Evolutionary conservation across 345 rosid species (phyloP).

Genomic region (Kernera saxatilis): DNA sequence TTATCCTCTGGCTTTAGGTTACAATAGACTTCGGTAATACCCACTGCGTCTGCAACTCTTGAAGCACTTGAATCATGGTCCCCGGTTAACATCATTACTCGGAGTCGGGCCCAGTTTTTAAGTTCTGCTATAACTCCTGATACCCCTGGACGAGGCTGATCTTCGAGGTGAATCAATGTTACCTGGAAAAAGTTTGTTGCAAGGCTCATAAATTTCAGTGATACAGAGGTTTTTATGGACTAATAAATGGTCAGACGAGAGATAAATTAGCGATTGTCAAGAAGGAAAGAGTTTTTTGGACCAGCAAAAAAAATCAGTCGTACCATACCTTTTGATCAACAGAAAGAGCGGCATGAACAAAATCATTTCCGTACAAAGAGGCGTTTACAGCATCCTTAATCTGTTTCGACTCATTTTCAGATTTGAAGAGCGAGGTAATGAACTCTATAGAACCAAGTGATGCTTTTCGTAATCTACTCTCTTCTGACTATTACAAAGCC

Average conservation of each 20-base stretch:
- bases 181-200: conserved; percentile 41
- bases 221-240: background rate
- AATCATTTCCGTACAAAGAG: conserved; percentile 74
- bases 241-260: conserved; percentile 1
- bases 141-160: conserved; percentile 84
- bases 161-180: conserved; percentile 93
- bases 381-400: conserved; percentile 75
- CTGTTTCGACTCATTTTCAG: conserved; percentile 67
- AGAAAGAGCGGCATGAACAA: conserved; percentile 94
- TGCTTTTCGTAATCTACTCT: conserved; percentile 52
- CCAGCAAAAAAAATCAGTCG: background rate
- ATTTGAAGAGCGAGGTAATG: conserved; percentile 67
- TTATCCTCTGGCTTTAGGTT: conserved; percentile 95
- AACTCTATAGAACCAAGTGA: conserved; percentile 95
- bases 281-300: background rate
- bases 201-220: conserved; percentile 16
- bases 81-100: conserved; percentile 89
- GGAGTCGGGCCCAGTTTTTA: conserved; percentile 54
- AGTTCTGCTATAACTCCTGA: conserved; percentile 65
- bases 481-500: conserved; percentile 52
- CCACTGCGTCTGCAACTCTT: conserved; percentile 92
- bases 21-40: conserved; percentile 70
- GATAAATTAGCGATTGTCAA: background rate
- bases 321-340: conserved; percentile 72
- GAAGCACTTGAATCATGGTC: conserved; percentile 91